Evolutionary conservation across 2,329 filamentous ascomycete genomes (phyloP).

Genomic region (Neobulgaria alba): DNA sequence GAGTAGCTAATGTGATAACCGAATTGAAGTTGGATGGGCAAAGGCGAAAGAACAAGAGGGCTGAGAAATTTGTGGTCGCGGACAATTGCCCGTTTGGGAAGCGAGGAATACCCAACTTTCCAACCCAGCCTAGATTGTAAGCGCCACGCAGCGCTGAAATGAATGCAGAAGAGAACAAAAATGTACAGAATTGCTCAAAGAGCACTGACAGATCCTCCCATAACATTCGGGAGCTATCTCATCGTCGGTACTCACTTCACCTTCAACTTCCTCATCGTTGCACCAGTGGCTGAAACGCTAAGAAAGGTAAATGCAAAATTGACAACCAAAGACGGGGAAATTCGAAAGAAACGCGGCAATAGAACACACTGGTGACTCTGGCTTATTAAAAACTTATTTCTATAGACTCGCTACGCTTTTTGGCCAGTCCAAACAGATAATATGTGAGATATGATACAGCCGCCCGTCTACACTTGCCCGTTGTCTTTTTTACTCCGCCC

Average conservation of each 20-base stretch:
- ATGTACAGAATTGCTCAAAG: too few relatives aligned
- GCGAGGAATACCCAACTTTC: too few relatives aligned
- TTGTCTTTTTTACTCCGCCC: slow-evolving; percentile 53
- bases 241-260: neutral
- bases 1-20: too few relatives aligned
- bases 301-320: neutral
- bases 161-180: too few relatives aligned
- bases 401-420: slow-evolving; percentile 21
- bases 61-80: too few relatives aligned
- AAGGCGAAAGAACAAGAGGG: too few relatives aligned
- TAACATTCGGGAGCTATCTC: neutral
- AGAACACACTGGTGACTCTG: too few relatives aligned
- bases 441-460: slow-evolving; percentile 26
- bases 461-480: slow-evolving; percentile 4
- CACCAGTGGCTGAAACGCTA: neutral
- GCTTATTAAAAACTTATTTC: slow-evolving; percentile 24
- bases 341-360: slow-evolving; percentile 13
- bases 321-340: neutral
- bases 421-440: slow-evolving; percentile 10
- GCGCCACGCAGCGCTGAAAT: too few relatives aligned
- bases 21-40: too few relatives aligned
- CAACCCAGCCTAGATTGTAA: too few relatives aligned
- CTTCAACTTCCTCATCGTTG: neutral
- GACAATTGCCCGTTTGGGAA: too few relatives aligned
- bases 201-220: neutral